Evolutionary conservation across 495 filamentous ascomycete species (phyloP).

Genomic region (Penicillium coprophilum): DNA sequence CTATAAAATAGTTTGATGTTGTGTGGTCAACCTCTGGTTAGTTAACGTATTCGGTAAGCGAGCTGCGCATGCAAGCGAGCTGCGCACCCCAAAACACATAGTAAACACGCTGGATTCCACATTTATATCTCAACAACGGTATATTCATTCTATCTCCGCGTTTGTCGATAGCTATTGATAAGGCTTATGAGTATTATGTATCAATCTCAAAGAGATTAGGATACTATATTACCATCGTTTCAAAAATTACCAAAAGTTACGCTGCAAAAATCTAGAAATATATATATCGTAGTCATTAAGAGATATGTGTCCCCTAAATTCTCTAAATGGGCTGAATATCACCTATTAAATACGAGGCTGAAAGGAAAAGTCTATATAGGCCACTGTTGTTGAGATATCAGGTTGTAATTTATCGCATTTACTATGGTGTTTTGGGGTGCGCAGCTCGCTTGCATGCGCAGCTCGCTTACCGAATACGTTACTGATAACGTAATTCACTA

Average conservation of each 20-base stretch:
- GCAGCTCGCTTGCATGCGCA: too few relatives aligned
- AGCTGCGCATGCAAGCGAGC: too few relatives aligned
- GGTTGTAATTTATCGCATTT: background rate
- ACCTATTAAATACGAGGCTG: background rate
- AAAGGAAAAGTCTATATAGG: background rate
- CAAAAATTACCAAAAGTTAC: background rate
- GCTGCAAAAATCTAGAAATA: background rate
- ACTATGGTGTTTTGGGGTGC: too few relatives aligned
- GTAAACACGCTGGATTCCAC: too few relatives aligned
- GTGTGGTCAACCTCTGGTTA: too few relatives aligned
- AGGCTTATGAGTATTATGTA: background rate
- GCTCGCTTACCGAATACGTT: too few relatives aligned
- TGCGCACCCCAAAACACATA: background rate
- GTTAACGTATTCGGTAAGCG: background rate
- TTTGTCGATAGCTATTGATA: background rate
- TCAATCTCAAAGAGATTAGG: background rate
- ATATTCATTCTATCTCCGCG: background rate
- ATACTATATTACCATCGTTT: background rate
- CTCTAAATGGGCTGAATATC: background rate
- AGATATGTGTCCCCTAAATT: background rate
- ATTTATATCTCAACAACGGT: background rate
- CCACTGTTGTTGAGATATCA: background rate
- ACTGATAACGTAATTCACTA: too few relatives aligned
- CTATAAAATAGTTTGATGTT: too few relatives aligned
- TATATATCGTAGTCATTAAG: background rate